Conservation (phyloP, 306 rosid genomes). For the Erythrophleum fordii region DNA sequence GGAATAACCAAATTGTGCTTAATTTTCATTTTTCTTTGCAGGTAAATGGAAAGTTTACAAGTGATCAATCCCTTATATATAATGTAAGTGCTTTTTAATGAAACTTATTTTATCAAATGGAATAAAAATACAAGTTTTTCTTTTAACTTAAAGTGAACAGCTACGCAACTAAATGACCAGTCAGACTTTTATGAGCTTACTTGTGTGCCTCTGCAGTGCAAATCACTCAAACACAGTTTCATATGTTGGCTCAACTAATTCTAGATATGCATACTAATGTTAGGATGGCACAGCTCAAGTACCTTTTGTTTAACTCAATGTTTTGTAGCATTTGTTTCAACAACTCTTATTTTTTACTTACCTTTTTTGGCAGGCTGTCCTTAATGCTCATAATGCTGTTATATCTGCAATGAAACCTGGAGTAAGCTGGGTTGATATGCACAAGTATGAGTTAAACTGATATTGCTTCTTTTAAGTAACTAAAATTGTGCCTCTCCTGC, state of each 20-base stretch:
- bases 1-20: slow-evolving; percentile 30
- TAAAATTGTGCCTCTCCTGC: slow-evolving; percentile 28
- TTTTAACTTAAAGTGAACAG: slow-evolving; percentile 12
- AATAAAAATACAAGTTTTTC: slow-evolving; percentile 14
- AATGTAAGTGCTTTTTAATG: slow-evolving; percentile 56
- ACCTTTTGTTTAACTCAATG: slow-evolving; percentile 16
- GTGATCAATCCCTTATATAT: slow-evolving; percentile 78
- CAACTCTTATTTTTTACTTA: slow-evolving; percentile 11
- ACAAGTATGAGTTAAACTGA: slow-evolving; percentile 58
- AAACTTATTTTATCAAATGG: slow-evolving; percentile 20
- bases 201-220: slow-evolving; percentile 27
- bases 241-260: background rate
- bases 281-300: slow-evolving; percentile 20
- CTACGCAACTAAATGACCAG: background rate
- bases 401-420: slow-evolving; percentile 83
- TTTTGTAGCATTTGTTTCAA: slow-evolving; percentile 24
- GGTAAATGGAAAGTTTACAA: slow-evolving; percentile 87
- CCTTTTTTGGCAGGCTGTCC: slow-evolving; percentile 77
- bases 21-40: slow-evolving; percentile 47
- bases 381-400: slow-evolving; percentile 86
- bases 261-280: slow-evolving; percentile 17
- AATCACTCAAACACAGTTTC: slow-evolving; percentile 25
- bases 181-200: background rate
- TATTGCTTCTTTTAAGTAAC: slow-evolving; percentile 1
- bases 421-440: slow-evolving; percentile 84